These are phyloP conservation scores for Byssoonygena ceratinophila DNA, from an alignment of 2,329 filamentous ascomycete genomes.

Conservation along the genomic window DNA sequence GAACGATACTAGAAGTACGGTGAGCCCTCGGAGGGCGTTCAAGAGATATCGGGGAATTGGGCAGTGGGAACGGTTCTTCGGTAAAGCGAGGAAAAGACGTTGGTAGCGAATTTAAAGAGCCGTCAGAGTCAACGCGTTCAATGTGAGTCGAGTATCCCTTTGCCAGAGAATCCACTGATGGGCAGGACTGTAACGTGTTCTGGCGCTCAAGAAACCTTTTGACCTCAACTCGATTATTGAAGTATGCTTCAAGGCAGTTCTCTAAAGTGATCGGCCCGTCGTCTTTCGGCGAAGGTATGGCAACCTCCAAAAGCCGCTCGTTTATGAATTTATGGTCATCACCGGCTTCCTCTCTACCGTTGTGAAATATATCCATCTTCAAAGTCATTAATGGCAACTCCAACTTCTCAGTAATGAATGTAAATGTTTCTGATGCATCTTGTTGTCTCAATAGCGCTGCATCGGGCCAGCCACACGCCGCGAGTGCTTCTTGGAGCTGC, in stretches of 20 bases:
- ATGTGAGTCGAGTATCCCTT: conserved; percentile 34
- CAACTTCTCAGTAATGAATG: conserved; percentile 82
- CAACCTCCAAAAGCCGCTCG: conserved; percentile 79
- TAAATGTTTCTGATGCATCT: conserved; percentile 91
- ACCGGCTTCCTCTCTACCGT: conserved; percentile 67
- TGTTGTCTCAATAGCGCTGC: conserved; percentile 71
- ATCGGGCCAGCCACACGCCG: conserved; percentile 80
- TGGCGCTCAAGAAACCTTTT: conserved; percentile 59
- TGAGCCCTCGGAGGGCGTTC: conserved; percentile 13
- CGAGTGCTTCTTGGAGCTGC: conserved; percentile 69
- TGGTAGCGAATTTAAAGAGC: conserved; percentile 21
- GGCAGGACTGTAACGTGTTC: conserved; percentile 44
- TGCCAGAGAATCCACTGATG: conserved; percentile 28
- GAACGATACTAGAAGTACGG: conserved; percentile 34
- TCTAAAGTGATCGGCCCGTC: conserved; percentile 68
- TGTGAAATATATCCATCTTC: conserved; percentile 90
- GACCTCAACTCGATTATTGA: conserved; percentile 88
- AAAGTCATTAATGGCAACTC: conserved; percentile 78
- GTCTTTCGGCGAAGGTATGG: conserved; percentile 58
- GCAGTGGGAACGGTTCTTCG: conserved; percentile 17
- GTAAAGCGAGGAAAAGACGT: conserved; percentile 2
- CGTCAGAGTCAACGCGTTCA: conserved; percentile 35
- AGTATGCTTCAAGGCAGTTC: conserved; percentile 85
- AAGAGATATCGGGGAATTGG: conserved; percentile 17
- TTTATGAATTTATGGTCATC: conserved; percentile 94